Conservation (phyloP, 1,284 basidiomycete genomes). For the Ceratobasidium sp. region DNA sequence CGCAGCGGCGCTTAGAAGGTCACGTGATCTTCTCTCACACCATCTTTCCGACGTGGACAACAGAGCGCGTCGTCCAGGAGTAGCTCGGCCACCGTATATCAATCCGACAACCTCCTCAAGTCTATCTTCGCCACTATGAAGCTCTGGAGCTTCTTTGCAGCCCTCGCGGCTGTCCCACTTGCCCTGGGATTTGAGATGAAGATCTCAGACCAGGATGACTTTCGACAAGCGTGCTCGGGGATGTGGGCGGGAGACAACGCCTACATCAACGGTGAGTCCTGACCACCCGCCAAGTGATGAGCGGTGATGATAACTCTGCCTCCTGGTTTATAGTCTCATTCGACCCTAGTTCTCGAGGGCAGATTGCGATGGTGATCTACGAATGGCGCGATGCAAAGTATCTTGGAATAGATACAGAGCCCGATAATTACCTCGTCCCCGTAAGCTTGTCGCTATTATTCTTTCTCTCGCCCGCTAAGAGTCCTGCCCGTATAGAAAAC, state of each 20-base stretch:
- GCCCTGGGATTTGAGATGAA: constrained; percentile 45
- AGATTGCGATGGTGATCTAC: constrained; percentile 94
- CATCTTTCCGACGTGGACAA: constrained; percentile 40
- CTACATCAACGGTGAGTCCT: constrained; percentile 85
- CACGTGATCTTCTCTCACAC: constrained; percentile 38
- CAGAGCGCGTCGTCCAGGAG: constrained; percentile 29
- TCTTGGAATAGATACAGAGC: constrained; percentile 79
- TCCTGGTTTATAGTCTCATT: constrained; percentile 72
- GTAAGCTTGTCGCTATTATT: constrained; percentile 63
- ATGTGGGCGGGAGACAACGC: constrained; percentile 90
- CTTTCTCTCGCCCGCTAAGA: constrained; percentile 34
- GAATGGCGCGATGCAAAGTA: constrained; percentile 92
- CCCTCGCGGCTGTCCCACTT: constrained; percentile 21
- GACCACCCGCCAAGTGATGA: constrained; percentile 31
- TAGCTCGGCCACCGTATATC: not conserved
- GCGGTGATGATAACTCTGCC: constrained; percentile 42
- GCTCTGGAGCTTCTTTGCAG: constrained; percentile 23
- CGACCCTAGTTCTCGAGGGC: constrained; percentile 83
- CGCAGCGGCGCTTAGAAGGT: not conserved
- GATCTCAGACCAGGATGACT: constrained; percentile 67
- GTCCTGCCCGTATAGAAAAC: constrained; percentile 74
- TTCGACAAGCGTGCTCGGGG: constrained; percentile 90
- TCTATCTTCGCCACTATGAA: constrained; percentile 17
- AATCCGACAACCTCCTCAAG: no score
- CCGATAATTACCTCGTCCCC: constrained; percentile 71